Percentiles rank a stretch among this genome's conserved stretches.
Conservation (phyloP, 371 early-diverging fungal species). For the Mortierella sp. region DNA sequence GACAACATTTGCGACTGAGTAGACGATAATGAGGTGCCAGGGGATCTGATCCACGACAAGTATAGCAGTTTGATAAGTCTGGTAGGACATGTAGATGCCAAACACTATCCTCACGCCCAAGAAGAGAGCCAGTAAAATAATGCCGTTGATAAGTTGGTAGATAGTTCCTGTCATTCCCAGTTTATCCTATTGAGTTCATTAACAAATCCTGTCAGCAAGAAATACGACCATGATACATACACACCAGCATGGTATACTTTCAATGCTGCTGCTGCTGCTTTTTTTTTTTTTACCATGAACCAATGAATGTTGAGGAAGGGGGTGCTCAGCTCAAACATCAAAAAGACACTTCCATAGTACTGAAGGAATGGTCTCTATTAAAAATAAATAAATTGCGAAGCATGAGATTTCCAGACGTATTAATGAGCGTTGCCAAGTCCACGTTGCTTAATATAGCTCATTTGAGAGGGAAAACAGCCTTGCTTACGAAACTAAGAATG, state of each 20-base stretch:
- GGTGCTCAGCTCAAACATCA: constrained; percentile 93
- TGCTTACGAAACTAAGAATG: constrained; percentile 78
- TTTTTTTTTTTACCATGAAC: constrained; percentile 67
- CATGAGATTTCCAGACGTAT: no score
- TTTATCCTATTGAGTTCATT: constrained; percentile 70
- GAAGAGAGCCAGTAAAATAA: constrained; percentile 78
- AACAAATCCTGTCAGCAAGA: neutral
- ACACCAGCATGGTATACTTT: no score
- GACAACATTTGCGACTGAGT: constrained; percentile 71
- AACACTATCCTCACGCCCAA: constrained; percentile 83
- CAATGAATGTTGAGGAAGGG: constrained; percentile 94
- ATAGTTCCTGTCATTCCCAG: constrained; percentile 81
- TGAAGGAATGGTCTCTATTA: constrained; percentile 80
- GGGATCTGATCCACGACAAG: constrained; percentile 73
- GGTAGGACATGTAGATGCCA: constrained; percentile 81
- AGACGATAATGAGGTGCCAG: constrained; percentile 63
- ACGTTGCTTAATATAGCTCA: no score
- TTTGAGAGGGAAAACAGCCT: neutral
- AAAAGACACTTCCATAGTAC: constrained; percentile 89
- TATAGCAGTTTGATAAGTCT: constrained; percentile 63
- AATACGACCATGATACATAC: neutral
- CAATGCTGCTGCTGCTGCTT: no score
- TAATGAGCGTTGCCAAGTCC: no score
- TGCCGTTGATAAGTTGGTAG: constrained; percentile 85
- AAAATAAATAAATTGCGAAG: neutral